Conservation (phyloP, 192 early-diverging fungal genomes). For the Rhizoclosmatium globosum region DNA sequence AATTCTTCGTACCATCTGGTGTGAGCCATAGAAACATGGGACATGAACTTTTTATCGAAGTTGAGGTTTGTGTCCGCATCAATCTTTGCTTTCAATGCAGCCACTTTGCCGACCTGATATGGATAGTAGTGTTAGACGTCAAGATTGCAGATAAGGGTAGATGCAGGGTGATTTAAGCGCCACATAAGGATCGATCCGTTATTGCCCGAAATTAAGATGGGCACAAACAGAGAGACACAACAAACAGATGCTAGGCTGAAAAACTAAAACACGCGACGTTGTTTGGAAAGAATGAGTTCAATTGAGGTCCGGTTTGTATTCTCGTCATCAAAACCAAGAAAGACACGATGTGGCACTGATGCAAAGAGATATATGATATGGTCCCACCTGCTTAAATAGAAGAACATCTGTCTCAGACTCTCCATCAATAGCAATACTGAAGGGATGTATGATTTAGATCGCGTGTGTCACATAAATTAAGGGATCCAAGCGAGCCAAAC, state of each 20-base stretch:
- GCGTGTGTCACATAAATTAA: slow-evolving; percentile 1
- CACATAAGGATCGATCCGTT: neutral
- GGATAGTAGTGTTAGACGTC: no score
- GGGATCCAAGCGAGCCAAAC: neutral
- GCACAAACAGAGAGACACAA: neutral
- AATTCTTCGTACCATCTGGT: slow-evolving; percentile 95
- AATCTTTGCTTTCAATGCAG: slow-evolving; percentile 84
- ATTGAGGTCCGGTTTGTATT: no score
- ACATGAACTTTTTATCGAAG: slow-evolving; percentile 82
- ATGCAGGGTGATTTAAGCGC: neutral
- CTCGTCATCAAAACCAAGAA: no score
- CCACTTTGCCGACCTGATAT: slow-evolving; percentile 94
- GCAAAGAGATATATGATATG: no score
- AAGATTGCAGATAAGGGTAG: neutral
- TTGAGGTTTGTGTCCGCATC: slow-evolving; percentile 74
- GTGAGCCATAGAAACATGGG: slow-evolving; percentile 96
- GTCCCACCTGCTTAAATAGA: slow-evolving; percentile 85
- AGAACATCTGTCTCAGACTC: slow-evolving; percentile 75
- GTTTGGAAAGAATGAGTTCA: no score
- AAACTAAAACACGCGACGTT: no score
- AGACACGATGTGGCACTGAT: no score
- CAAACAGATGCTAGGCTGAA: no score
- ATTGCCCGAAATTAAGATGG: neutral
- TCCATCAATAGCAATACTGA: slow-evolving; percentile 88
- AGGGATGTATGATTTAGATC: slow-evolving; percentile 7